Base-by-base conservation (phyloP, 2,329 filamentous ascomycete species). In the Botrytis porri region DNA sequence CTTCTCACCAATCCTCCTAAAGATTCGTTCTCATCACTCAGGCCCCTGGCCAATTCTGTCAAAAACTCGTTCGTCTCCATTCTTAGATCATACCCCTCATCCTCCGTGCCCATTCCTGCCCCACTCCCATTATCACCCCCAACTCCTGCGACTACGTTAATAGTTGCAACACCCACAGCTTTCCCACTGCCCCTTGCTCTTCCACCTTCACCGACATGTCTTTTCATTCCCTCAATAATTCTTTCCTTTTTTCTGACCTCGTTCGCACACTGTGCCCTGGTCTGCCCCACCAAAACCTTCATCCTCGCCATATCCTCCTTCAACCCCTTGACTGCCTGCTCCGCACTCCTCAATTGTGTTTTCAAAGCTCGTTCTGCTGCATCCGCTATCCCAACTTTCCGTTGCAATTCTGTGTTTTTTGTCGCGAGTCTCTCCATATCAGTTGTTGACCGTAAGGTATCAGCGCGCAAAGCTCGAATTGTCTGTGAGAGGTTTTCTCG, bases 21-120 rank as follows among this genome's bases (percentile, higher is more conserved):
- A 8, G 88, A 88, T 80, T 98, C 95, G 79, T 99, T 99, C 82
- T 99, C 96, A 77, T 97, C 93, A 79, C 94, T 96, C 73, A 98
- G 84, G 57, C 89, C 90, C 80, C 93, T 92, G 43, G 93, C 95
- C 73, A 97, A 84, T 79, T 93, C 90, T 0, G 95, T 96, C 73
- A 99, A 84, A 80, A 98, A 98, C 67, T 94, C 91, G 65, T 95
- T 97, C 8, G 95, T 97, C 83, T 98, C 96, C 80, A 91, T 89
- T 78, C 91, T 90, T 74, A 98, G 83, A 77, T 89, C 92, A 82
- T 95, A 88, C 82, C 86, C 74, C 83, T 88, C 81, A 84, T 88
- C 80, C 82, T 86, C 77, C 67, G 60, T 76, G 59, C 54, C 72
- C 61, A 32, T 69, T 25, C 63, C 69, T 16, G 43, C 71, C 51